Percentiles rank a stretch among this genome's conserved stretches.
Evolutionary conservation across 2,329 filamentous ascomycete species (phyloP).

Genomic region (Lachnellula cervina): DNA sequence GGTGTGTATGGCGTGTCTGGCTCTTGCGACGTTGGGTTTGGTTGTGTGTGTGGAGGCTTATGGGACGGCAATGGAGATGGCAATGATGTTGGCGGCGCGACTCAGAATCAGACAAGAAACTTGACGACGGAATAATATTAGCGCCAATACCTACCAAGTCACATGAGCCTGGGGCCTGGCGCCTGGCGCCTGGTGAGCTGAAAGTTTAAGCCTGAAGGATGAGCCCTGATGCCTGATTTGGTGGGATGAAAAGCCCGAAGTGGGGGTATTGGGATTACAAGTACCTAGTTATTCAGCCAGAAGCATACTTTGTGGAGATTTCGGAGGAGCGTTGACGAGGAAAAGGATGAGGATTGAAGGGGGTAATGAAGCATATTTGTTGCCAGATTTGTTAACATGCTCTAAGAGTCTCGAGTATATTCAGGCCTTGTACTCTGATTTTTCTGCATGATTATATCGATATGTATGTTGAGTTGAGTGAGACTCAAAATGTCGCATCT

Average conservation of each 20-base stretch:
- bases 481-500: background rate
- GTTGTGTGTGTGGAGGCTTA: background rate
- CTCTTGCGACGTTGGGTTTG: background rate
- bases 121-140: background rate
- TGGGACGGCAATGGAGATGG: background rate
- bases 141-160: no score
- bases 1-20: background rate
- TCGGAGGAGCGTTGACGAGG: no score
- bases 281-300: background rate
- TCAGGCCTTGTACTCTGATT: no score
- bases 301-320: background rate
- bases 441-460: no score
- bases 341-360: no score
- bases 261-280: background rate
- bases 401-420: no score
- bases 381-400: no score
- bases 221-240: slow-evolving; percentile 4
- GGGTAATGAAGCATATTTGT: no score
- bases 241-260: background rate
- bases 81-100: no score
- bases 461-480: background rate
- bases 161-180: no score
- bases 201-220: background rate
- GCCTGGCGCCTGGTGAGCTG: background rate
- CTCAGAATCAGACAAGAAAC: background rate